phyloP scores from a whole-genome alignment of 805 yeast genomes.

The Candida silvicultrix region DNA sequence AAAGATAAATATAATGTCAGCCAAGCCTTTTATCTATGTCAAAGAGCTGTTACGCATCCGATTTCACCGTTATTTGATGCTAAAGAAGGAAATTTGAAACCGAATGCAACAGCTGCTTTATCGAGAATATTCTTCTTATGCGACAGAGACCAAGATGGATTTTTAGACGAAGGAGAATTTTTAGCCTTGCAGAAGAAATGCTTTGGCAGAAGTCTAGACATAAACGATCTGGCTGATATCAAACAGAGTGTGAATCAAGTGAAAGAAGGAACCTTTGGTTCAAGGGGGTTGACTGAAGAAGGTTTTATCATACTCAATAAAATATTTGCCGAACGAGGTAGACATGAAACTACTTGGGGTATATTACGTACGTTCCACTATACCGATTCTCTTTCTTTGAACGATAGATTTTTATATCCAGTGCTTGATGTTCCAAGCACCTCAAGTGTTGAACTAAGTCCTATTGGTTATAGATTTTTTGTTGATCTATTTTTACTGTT shows the following conservation, averaged over 20 bases:
- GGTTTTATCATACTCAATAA: slow-evolving; percentile 79
- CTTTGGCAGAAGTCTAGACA: slow-evolving; percentile 53
- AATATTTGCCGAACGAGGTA: slow-evolving; percentile 80
- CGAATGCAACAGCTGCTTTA: slow-evolving; percentile 68
- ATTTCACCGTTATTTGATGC: slow-evolving; percentile 89
- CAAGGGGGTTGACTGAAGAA: slow-evolving; percentile 55
- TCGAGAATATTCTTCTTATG: slow-evolving; percentile 76
- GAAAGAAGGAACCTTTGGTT: slow-evolving; percentile 27
- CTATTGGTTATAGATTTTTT: slow-evolving; percentile 84
- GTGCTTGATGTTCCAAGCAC: slow-evolving; percentile 64
- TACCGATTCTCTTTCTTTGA: slow-evolving; percentile 83
- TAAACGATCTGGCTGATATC: slow-evolving; percentile 41
- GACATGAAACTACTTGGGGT: slow-evolving; percentile 98
- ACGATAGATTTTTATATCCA: slow-evolving; percentile 77
- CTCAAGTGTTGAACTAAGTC: slow-evolving; percentile 86
- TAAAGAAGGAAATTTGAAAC: slow-evolving; percentile 78
- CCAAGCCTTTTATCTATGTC: slow-evolving; percentile 90
- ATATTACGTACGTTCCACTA: slow-evolving; percentile 82
- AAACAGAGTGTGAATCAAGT: slow-evolving; percentile 28
- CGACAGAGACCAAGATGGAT: slow-evolving; percentile 90
- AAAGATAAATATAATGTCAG: slow-evolving; percentile 77
- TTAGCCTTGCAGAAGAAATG: slow-evolving; percentile 65
- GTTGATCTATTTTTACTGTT: slow-evolving; percentile 85
- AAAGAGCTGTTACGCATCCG: slow-evolving; percentile 88
- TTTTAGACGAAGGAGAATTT: slow-evolving; percentile 65